These are phyloP conservation scores for Colletotrichum noveboracense DNA, from an alignment of 2,329 filamentous ascomycete species.

Conservation along the genomic window DNA sequence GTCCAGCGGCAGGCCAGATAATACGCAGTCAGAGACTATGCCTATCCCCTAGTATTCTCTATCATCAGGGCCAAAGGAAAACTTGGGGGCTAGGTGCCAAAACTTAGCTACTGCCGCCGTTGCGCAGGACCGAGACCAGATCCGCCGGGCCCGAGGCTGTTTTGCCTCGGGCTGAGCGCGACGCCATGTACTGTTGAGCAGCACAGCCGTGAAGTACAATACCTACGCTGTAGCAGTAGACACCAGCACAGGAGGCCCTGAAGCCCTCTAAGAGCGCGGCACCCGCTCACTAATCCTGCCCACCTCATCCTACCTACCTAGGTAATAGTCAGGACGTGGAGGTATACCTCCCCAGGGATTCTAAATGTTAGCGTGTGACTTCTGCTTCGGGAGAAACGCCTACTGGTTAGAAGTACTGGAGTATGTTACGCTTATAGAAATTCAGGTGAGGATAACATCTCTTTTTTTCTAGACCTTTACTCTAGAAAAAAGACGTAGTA, in stretches of 20 bases:
- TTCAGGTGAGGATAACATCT: no score
- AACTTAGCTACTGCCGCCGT: not conserved
- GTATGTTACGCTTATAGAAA: no score
- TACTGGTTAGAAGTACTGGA: no score
- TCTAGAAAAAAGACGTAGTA: no score
- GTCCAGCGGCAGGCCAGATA: not conserved
- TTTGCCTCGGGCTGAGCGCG: not conserved
- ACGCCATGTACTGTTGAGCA: not conserved
- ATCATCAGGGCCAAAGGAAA: not conserved
- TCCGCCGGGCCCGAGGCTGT: constrained; percentile 3
- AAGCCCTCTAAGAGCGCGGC: not conserved
- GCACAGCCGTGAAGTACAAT: not conserved
- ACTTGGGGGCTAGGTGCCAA: not conserved
- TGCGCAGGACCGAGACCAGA: constrained; percentile 8
- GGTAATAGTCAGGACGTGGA: not conserved
- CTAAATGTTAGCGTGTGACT: no score
- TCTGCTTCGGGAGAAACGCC: no score
- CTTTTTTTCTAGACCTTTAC: no score
- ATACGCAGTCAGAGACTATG: not conserved
- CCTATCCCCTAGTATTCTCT: not conserved
- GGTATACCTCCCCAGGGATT: not conserved
- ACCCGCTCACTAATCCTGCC: constrained; percentile 1
- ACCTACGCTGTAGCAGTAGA: not conserved
- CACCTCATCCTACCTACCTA: not conserved
- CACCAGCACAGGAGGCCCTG: not conserved